Percentiles rank a stretch among this genome's conserved stretches.
These are phyloP conservation scores for Mariannaea elegans DNA, from an alignment of 2,329 filamentous ascomycete species.

Conservation along the genomic window DNA sequence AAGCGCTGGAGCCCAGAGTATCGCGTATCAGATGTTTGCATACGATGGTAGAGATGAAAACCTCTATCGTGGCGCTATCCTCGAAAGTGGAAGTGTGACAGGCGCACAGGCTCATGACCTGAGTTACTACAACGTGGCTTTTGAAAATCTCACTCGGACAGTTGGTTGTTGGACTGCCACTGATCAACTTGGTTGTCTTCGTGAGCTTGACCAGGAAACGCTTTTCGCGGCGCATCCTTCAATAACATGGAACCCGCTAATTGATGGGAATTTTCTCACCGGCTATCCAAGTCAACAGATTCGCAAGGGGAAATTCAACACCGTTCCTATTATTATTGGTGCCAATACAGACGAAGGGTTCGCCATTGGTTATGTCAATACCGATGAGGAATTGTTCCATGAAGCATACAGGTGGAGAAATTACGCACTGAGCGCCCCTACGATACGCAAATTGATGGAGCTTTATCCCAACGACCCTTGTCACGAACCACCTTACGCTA, in stretches of 20 bases:
- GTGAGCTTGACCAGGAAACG: slow-evolving; percentile 41
- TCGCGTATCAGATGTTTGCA: slow-evolving; percentile 60
- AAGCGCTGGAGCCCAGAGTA: slow-evolving; percentile 52
- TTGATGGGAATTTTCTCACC: slow-evolving; percentile 58
- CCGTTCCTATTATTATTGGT: slow-evolving; percentile 56
- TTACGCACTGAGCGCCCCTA: slow-evolving; percentile 56
- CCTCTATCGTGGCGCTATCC: slow-evolving; percentile 63
- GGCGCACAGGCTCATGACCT: slow-evolving; percentile 38
- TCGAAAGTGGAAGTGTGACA: slow-evolving; percentile 57
- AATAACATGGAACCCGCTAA: slow-evolving; percentile 52
- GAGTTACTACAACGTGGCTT: slow-evolving; percentile 39
- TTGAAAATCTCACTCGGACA: slow-evolving; percentile 38
- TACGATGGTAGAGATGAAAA: slow-evolving; percentile 65
- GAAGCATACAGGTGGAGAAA: slow-evolving; percentile 49
- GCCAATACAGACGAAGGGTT: slow-evolving; percentile 60
- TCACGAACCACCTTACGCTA: slow-evolving; percentile 50
- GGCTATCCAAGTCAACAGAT: slow-evolving; percentile 58
- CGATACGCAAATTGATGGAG: slow-evolving; percentile 53
- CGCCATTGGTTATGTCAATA: slow-evolving; percentile 51
- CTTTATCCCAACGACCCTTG: slow-evolving; percentile 60
- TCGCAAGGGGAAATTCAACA: slow-evolving; percentile 51
- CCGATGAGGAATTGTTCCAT: slow-evolving; percentile 52
- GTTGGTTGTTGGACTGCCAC: slow-evolving; percentile 44
- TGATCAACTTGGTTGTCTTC: slow-evolving; percentile 50
- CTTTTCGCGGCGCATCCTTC: slow-evolving; percentile 48